phyloP scores from a whole-genome alignment of 495 filamentous ascomycete species.

The Talaromyces nanjingensis region DNA sequence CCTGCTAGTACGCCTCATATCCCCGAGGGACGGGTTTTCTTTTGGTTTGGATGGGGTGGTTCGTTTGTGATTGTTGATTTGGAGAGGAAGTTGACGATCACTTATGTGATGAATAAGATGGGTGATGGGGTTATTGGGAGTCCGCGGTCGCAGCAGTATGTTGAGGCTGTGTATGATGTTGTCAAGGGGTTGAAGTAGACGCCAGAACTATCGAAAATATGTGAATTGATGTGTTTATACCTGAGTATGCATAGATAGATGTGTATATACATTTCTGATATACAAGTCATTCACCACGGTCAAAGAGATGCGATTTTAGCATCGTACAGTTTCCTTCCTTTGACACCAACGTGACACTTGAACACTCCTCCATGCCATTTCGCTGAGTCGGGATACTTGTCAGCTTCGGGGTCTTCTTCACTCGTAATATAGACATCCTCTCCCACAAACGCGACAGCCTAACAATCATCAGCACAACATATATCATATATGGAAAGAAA shows the following conservation, averaged over 20 bases:
- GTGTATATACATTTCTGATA: neutral
- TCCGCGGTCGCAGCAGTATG: slow-evolving; percentile 21
- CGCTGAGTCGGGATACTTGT: slow-evolving; percentile 36
- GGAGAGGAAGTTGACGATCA: slow-evolving; percentile 19
- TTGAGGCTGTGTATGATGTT: slow-evolving; percentile 28
- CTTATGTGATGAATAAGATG: slow-evolving; percentile 29
- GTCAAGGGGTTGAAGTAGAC: neutral
- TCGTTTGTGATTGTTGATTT: slow-evolving; percentile 24
- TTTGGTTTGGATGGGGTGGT: slow-evolving; percentile 25
- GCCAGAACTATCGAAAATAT: neutral
- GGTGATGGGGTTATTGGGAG: slow-evolving; percentile 21
- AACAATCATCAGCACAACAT: neutral
- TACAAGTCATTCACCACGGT: neutral
- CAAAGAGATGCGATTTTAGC: slow-evolving; percentile 5
- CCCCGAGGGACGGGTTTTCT: slow-evolving; percentile 16
- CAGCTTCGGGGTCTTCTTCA: slow-evolving; percentile 41
- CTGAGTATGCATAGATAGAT: neutral
- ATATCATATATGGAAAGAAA: neutral
- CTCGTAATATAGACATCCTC: slow-evolving; percentile 58
- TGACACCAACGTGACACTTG: slow-evolving; percentile 50
- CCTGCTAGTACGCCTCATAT: slow-evolving; percentile 5
- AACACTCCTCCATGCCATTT: slow-evolving; percentile 50
- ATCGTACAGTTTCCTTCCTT: slow-evolving; percentile 21
- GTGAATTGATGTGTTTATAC: neutral
- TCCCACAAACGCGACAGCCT: slow-evolving; percentile 46